Base-by-base conservation (phyloP, 106 monocot genomes). In the Allium fistulosum region DNA sequence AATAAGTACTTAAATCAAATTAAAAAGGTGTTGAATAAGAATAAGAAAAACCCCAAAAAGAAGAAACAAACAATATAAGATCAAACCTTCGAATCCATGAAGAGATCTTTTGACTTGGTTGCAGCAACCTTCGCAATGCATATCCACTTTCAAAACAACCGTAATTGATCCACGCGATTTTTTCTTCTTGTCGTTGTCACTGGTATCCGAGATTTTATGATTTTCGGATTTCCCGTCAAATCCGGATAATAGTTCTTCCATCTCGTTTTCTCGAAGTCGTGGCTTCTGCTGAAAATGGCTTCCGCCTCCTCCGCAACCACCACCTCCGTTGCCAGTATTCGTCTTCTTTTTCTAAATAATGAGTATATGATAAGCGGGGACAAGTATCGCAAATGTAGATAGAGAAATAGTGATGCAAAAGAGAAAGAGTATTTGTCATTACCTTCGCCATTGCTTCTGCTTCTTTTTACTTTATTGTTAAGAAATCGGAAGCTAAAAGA, bases 111-210 rank as follows among this genome's bases (percentile, higher is more conserved):
- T 74, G 59, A 90, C 66, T 75, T 86, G 79, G 45, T 55, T 59
- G 49, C 74, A 67, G 75, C 90, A 90, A 12, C 85, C 90, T 62
- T 90, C 80, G 80, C 85, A 90, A 73, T 90, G 90, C 80, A 90
- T 69, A 17, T 80, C 80, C 46, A 83, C 65, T 58, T 76, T 83
- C 53, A 90, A 64, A 15, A 85, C 80, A 51, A 80, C 77, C 45
- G 62, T 73, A 53, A 68, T 16, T 7, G 58, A 18, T 3, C 79
- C 71, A 1, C 45, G 10, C 45, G 65, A 10, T 26, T 53, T 72
- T 66, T 46, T 16, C 51, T 53, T 53, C 15, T 66, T 66, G 17
- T 11, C 52, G 17, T 9, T 66, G 6, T 62, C 62, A 10, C 26
- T 59, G 37, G 2, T 2, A 11, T 8, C 53, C 3, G 11, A 3